Percentiles rank a stretch among this genome's conserved stretches.
Evolutionary conservation across 2,329 filamentous ascomycete species (phyloP).

Genomic region (Diaporthe ilicicola): DNA sequence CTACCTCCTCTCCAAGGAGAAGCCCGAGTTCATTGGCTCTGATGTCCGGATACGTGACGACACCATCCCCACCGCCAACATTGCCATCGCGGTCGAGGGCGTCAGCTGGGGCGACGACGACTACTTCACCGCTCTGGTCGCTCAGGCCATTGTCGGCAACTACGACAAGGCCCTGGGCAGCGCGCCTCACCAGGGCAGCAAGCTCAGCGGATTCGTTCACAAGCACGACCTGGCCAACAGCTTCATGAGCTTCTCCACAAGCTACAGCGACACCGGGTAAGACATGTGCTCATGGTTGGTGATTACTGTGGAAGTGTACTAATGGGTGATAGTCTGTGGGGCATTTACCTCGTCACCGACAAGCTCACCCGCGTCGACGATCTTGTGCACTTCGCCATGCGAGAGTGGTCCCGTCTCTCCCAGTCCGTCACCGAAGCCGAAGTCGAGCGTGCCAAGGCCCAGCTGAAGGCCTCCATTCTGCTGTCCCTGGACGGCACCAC

Average conservation of each 20-base stretch:
- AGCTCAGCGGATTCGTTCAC: slow-evolving; percentile 94
- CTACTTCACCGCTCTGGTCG: slow-evolving; percentile 98
- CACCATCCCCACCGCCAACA: slow-evolving; percentile 94
- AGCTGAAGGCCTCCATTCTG: slow-evolving; percentile 98
- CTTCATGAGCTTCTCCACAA: slow-evolving; percentile 99
- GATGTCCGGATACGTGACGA: slow-evolving; percentile 96
- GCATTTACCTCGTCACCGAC: slow-evolving; percentile 97
- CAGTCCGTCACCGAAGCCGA: slow-evolving; percentile 88
- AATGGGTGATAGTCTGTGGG: slow-evolving; percentile 81
- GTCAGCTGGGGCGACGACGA: slow-evolving; percentile 99
- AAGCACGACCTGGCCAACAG: slow-evolving; percentile 97
- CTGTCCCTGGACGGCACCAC: slow-evolving; percentile 97
- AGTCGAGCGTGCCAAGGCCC: slow-evolving; percentile 97
- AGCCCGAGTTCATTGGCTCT: slow-evolving; percentile 95
- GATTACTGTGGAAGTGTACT: slow-evolving; percentile 20
- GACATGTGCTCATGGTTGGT: slow-evolving; percentile 42
- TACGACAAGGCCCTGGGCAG: slow-evolving; percentile 99
- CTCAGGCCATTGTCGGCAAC: slow-evolving; percentile 99
- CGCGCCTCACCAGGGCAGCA: slow-evolving; percentile 96
- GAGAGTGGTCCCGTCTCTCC: slow-evolving; percentile 96
- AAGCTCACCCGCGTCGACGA: slow-evolving; percentile 89
- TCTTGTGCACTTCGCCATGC: slow-evolving; percentile 96
- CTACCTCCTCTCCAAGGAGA: slow-evolving; percentile 81
- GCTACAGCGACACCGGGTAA: slow-evolving; percentile 99
- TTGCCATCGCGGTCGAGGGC: slow-evolving; percentile 98